Evolutionary conservation across 1,139 yeast species (phyloP).

Genomic region (Pichia sp.): DNA sequence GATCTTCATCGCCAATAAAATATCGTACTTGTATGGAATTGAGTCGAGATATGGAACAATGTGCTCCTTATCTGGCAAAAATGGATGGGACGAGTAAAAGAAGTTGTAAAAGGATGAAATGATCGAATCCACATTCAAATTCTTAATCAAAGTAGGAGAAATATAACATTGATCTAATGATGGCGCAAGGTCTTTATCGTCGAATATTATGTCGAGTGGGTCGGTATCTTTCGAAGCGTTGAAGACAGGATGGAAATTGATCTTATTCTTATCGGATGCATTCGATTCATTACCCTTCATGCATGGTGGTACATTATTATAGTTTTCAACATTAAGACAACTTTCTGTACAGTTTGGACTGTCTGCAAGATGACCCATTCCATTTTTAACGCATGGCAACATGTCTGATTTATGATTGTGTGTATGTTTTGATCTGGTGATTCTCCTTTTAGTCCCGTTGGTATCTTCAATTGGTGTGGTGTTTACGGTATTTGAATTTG

Average conservation of each 20-base stretch:
- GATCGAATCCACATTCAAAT: slow-evolving; percentile 30
- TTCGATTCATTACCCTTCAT: slow-evolving; percentile 12
- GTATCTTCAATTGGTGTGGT: neutral
- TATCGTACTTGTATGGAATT: slow-evolving; percentile 37
- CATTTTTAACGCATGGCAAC: slow-evolving; percentile 31
- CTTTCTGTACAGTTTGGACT: slow-evolving; percentile 24
- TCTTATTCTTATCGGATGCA: slow-evolving; percentile 5
- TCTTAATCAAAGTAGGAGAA: slow-evolving; percentile 28
- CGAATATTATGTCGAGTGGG: slow-evolving; percentile 26
- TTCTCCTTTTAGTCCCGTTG: neutral
- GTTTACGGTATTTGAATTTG: neutral
- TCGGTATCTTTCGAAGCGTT: slow-evolving; percentile 29
- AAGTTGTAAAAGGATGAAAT: slow-evolving; percentile 38
- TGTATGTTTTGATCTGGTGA: neutral
- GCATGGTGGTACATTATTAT: slow-evolving; percentile 28
- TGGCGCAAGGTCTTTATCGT: slow-evolving; percentile 15
- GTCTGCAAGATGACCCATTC: slow-evolving; percentile 21
- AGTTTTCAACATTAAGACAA: slow-evolving; percentile 27
- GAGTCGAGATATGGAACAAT: slow-evolving; percentile 34
- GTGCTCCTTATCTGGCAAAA: slow-evolving; percentile 40
- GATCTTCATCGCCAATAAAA: slow-evolving; percentile 44
- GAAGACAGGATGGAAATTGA: slow-evolving; percentile 31
- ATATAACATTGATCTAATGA: slow-evolving; percentile 28
- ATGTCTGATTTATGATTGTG: slow-evolving; percentile 17
- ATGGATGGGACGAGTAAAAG: slow-evolving; percentile 45